Conservation (phyloP, 345 rosid species). For the Citropsis articulata region DNA sequence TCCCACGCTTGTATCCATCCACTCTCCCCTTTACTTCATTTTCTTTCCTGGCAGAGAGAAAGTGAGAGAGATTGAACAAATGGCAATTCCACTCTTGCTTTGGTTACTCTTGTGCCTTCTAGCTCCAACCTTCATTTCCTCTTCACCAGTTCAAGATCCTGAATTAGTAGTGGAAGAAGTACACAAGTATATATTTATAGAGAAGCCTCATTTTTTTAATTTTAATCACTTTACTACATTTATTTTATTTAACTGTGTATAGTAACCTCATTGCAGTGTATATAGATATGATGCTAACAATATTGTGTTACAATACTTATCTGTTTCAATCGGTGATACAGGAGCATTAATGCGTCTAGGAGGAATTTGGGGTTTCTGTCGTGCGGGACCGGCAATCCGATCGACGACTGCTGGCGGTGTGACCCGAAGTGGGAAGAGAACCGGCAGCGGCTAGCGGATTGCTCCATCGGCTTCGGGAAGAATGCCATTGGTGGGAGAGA, state of each 20-base stretch:
- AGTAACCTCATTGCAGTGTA: not conserved
- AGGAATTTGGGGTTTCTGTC: slow-evolving; percentile 59
- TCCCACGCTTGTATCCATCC: not conserved
- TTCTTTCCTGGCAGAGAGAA: not conserved
- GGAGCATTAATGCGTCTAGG: slow-evolving; percentile 58
- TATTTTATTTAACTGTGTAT: not conserved
- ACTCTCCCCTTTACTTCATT: not conserved
- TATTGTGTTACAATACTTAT: not conserved
- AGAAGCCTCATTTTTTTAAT: not conserved
- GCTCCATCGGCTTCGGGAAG: slow-evolving; percentile 65
- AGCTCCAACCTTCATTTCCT: slow-evolving; percentile 34
- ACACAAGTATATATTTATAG: slow-evolving; percentile 22
- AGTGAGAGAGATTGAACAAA: not conserved
- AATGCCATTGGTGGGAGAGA: slow-evolving; percentile 67
- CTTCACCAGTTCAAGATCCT: slow-evolving; percentile 49
- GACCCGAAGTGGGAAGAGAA: slow-evolving; percentile 52
- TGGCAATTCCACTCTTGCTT: slow-evolving; percentile 15
- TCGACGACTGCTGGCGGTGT: slow-evolving; percentile 72
- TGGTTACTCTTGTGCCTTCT: slow-evolving; percentile 8
- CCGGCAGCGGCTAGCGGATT: slow-evolving; percentile 55
- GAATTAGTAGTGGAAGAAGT: slow-evolving; percentile 54
- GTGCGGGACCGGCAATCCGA: slow-evolving; percentile 63
- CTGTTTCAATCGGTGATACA: slow-evolving; percentile 12
- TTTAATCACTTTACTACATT: not conserved
- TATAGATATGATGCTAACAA: not conserved